These are phyloP conservation scores for Dioszegia hungarica DNA, from an alignment of 768 basidiomycete genomes.

Conservation along the genomic window DNA sequence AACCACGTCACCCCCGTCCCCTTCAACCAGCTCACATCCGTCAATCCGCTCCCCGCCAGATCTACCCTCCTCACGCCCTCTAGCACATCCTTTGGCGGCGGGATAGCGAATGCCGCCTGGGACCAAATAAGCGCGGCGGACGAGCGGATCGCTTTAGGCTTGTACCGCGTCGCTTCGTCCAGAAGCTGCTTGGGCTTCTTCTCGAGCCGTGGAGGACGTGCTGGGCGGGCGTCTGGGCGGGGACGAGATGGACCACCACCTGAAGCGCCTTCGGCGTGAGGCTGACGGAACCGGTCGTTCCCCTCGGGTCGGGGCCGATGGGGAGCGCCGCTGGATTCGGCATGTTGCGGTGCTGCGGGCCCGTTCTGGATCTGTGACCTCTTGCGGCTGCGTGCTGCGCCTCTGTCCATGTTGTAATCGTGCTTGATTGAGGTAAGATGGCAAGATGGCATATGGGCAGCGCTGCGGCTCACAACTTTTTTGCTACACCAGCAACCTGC, in stretches of 20 bases:
- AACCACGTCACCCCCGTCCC: slow-evolving; percentile 35
- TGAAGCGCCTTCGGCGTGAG: background rate
- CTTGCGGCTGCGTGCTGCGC: slow-evolving; percentile 38
- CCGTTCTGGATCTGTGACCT: slow-evolving; percentile 1
- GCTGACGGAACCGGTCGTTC: background rate
- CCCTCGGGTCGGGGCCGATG: background rate
- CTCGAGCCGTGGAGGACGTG: background rate
- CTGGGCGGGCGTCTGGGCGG: background rate
- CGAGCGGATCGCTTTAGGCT: slow-evolving; percentile 38
- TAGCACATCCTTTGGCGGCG: slow-evolving; percentile 24
- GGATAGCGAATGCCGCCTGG: slow-evolving; percentile 24
- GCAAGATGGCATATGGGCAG: no score
- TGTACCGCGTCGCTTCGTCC: slow-evolving; percentile 27
- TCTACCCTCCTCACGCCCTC: slow-evolving; percentile 23
- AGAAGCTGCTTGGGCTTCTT: slow-evolving; percentile 3
- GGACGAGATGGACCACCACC: background rate
- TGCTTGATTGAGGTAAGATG: background rate
- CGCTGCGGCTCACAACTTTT: no score
- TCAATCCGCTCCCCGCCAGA: slow-evolving; percentile 27
- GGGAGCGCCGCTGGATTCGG: background rate
- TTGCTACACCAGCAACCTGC: no score
- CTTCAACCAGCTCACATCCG: slow-evolving; percentile 28
- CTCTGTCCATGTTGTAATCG: slow-evolving; percentile 34
- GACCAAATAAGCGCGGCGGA: slow-evolving; percentile 31
- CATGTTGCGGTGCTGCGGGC: background rate